Conservation (phyloP, 495 filamentous ascomycete genomes). For the Talaromyces thailandensis region DNA sequence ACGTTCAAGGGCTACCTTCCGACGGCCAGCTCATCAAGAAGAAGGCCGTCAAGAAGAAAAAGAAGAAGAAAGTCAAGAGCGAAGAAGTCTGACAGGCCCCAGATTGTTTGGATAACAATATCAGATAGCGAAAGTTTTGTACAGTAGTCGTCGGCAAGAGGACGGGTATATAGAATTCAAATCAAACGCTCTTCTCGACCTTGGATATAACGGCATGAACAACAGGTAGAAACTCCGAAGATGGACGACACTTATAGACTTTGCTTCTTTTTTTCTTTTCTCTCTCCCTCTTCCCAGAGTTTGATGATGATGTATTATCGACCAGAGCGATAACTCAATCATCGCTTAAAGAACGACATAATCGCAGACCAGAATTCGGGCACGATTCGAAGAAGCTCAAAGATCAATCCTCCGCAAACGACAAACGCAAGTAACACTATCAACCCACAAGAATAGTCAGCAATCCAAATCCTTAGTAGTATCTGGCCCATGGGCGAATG, state of each 20-base stretch:
- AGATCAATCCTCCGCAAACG: slow-evolving; percentile 73
- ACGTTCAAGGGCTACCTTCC: slow-evolving; percentile 57
- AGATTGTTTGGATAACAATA: background rate
- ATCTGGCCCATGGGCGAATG: background rate
- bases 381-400: slow-evolving; percentile 78
- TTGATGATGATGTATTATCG: background rate
- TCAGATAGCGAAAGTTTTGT: background rate
- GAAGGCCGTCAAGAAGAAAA: slow-evolving; percentile 55
- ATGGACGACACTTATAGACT: background rate
- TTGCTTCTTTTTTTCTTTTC: background rate
- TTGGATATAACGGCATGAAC: background rate
- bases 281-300: background rate
- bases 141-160: background rate
- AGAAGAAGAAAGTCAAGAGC: slow-evolving; percentile 11
- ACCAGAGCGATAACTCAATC: background rate
- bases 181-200: background rate
- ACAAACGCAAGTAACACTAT: slow-evolving; percentile 71
- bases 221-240: background rate
- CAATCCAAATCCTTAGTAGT: background rate
- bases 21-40: slow-evolving; percentile 72
- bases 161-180: background rate
- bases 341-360: slow-evolving; percentile 16
- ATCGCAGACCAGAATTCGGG: slow-evolving; percentile 33
- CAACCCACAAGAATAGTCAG: background rate
- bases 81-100: background rate